phyloP scores from a whole-genome alignment of 1,139 yeast species.

The Martiniozyma asiatica region DNA sequence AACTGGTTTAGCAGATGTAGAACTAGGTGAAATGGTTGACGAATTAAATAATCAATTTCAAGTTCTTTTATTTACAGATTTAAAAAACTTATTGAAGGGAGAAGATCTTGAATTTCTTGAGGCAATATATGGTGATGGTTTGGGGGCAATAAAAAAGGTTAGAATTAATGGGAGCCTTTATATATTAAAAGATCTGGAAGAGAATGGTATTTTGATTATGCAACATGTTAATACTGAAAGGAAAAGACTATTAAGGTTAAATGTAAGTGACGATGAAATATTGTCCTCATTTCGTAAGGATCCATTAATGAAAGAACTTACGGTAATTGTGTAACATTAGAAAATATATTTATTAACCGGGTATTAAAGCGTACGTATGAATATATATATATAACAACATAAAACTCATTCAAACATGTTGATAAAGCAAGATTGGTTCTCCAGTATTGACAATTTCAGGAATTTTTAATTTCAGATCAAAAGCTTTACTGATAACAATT shows the following conservation, averaged over 20 bases:
- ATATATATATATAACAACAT: background rate
- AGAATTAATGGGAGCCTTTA: slow-evolving; percentile 36
- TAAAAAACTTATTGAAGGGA: slow-evolving; percentile 13
- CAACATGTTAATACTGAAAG: slow-evolving; percentile 64
- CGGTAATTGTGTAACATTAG: slow-evolving; percentile 6
- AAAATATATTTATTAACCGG: no score
- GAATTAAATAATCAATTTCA: slow-evolving; percentile 40
- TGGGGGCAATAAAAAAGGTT: slow-evolving; percentile 17
- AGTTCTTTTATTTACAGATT: slow-evolving; percentile 17
- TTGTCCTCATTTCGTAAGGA: slow-evolving; percentile 48
- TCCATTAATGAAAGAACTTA: slow-evolving; percentile 25
- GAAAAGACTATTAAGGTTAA: slow-evolving; percentile 47
- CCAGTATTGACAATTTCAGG: slow-evolving; percentile 79
- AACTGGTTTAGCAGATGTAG: slow-evolving; percentile 58
- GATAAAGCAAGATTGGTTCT: slow-evolving; percentile 78
- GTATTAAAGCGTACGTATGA: background rate
- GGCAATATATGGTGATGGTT: slow-evolving; percentile 14
- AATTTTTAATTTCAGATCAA: slow-evolving; percentile 71
- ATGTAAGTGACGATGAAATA: slow-evolving; percentile 62
- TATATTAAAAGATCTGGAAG: slow-evolving; percentile 56
- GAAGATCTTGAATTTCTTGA: slow-evolving; percentile 20
- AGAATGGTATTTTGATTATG: slow-evolving; percentile 61
- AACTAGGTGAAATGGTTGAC: slow-evolving; percentile 66
- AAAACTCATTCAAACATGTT: no score
- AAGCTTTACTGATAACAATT: slow-evolving; percentile 82